These are phyloP conservation scores for Ogataea naganishii DNA, from an alignment of 805 yeast genomes.

Conservation along the genomic window DNA sequence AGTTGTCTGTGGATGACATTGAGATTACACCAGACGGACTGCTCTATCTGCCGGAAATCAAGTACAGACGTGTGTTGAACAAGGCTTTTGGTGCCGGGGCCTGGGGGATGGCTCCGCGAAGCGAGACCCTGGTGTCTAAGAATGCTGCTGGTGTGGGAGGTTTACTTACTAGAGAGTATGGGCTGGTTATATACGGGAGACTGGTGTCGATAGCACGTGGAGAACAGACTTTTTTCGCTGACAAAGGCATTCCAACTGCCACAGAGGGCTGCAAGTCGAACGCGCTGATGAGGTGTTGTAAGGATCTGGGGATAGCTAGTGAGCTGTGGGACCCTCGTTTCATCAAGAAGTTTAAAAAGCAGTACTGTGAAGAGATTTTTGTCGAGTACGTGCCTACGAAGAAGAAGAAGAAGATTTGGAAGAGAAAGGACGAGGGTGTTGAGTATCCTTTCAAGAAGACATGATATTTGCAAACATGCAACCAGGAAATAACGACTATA, in stretches of 20 bases:
- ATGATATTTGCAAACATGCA: too few species aligned
- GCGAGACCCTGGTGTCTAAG: conserved; percentile 71
- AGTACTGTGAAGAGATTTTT: conserved; percentile 70
- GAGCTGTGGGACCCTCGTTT: conserved; percentile 97
- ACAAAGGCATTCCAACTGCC: conserved; percentile 86
- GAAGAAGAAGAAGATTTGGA: conserved; percentile 88
- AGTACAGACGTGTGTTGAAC: conserved; percentile 83
- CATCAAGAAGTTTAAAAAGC: conserved; percentile 57
- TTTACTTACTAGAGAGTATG: conserved; percentile 80
- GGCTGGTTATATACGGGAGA: conserved; percentile 77
- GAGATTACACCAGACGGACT: conserved; percentile 96
- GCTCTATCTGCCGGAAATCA: conserved; percentile 87
- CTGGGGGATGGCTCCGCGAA: conserved; percentile 95
- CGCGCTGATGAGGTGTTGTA: conserved; percentile 96
- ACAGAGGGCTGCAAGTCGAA: conserved; percentile 96
- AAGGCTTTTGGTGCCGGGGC: conserved; percentile 97
- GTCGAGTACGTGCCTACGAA: conserved; percentile 78
- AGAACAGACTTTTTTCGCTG: conserved; percentile 86
- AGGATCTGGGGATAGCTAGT: conserved; percentile 92
- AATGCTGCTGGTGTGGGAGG: conserved; percentile 28
- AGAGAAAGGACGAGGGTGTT: conserved; percentile 70
- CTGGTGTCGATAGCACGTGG: conserved; percentile 90
- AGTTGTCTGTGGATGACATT: conserved; percentile 62
- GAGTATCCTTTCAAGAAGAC: conserved; percentile 79
- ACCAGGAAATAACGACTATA: too few species aligned